Evolutionary conservation across 257 asterid genomes (phyloP), one percentile per base, ranked within the genome.

Genomic region (Primulina tabacum): DNA sequence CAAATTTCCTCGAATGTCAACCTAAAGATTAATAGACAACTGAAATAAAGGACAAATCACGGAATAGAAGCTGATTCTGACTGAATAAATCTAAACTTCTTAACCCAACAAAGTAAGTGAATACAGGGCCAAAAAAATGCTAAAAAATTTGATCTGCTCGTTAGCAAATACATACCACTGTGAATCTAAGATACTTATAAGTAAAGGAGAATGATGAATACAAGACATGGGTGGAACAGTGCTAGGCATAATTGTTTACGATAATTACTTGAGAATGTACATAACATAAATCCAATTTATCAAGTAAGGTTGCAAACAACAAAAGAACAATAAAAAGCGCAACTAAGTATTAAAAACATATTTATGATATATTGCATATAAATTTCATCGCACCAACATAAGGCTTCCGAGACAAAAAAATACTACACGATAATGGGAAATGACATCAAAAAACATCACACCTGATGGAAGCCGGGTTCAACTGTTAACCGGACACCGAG

Each of bases 401-500:
- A 35, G 1, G 43, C 11, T 35, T 35, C 30, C 30, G 30, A 28
- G 30, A 28, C 30, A 28, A 28, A 28, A 28, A 28, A 7, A 8
- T 8, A 16, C 34, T 2, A 28, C 4, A 11, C 1, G 33, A 60
- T 28, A 17, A 71, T 40, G 57, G 30, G 9, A 57, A 66, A 32
- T 21, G 16, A 43, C 16, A 11, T 1, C 20, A 4, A 12, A 33
- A 43, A 26, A 9, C 20, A 28, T 47, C 76, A 26, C 37, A 89
- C 96, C 96, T 89, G 97, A 82, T 91, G 97, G 71, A 91, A 91
- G 33, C 96, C 95, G 3, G 83, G 83, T 70, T 91, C 97, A 29
- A 74, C 81, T 6, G 92, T 89, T 77, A 89, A 75, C 6, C 76
- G 70, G 9, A 91, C 92, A 34, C 96, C 97, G 7, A 91, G 85